Conservation (phyloP, 2,329 filamentous ascomycete genomes). For the Fusarium cicatricum region DNA sequence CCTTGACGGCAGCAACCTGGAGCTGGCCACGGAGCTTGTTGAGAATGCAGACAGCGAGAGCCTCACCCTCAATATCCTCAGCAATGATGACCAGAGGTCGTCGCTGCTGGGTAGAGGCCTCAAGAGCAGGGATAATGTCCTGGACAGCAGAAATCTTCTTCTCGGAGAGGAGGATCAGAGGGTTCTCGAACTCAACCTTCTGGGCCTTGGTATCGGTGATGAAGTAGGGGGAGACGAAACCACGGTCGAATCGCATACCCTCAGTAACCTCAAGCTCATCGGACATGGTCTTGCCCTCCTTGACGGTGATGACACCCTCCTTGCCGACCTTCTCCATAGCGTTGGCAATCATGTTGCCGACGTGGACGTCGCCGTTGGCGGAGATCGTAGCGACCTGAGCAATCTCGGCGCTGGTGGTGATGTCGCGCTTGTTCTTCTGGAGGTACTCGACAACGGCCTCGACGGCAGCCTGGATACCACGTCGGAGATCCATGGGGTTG, state of each 20-base stretch:
- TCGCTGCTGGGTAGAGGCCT: slow-evolving; percentile 94
- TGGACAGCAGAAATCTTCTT: slow-evolving; percentile 99
- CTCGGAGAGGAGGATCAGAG: slow-evolving; percentile 96
- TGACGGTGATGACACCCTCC: slow-evolving; percentile 99
- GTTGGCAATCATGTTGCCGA: slow-evolving; percentile 94
- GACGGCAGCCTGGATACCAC: slow-evolving; percentile 96
- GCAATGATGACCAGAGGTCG: slow-evolving; percentile 98
- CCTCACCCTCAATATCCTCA: slow-evolving; percentile 98
- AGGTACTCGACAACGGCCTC: slow-evolving; percentile 94
- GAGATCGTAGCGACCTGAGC: slow-evolving; percentile 98
- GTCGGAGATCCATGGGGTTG: slow-evolving; percentile 99
- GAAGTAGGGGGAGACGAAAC: slow-evolving; percentile 99
- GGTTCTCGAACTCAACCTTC: slow-evolving; percentile 99
- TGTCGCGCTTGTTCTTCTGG: slow-evolving; percentile 95
- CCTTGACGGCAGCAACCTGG: slow-evolving; percentile 98
- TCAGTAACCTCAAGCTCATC: slow-evolving; percentile 99
- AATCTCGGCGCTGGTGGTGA: slow-evolving; percentile 96
- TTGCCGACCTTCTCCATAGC: slow-evolving; percentile 99
- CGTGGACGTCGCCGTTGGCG: slow-evolving; percentile 95
- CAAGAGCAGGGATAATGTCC: slow-evolving; percentile 97
- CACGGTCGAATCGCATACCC: slow-evolving; percentile 99
- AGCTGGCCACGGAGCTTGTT: slow-evolving; percentile 99
- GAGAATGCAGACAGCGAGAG: slow-evolving; percentile 97
- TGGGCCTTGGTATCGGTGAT: slow-evolving; percentile 99
- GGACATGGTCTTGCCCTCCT: slow-evolving; percentile 98